These are phyloP conservation scores for Sporothrix sp. DNA, from an alignment of 2,329 filamentous ascomycete species.

Conservation along the genomic window DNA sequence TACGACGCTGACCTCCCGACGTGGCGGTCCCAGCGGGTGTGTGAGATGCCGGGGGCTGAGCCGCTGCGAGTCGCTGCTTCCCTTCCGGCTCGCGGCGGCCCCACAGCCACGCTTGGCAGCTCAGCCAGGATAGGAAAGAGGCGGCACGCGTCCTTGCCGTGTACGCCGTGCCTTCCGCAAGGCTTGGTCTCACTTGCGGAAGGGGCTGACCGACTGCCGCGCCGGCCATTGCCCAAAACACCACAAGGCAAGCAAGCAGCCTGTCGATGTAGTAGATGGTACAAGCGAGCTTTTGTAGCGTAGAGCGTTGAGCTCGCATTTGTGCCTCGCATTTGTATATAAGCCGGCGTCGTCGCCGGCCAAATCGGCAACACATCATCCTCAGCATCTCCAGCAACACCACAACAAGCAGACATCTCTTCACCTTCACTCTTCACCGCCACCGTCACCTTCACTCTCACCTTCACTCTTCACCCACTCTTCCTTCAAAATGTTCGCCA, in stretches of 20 bases:
- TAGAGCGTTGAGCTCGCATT: no score
- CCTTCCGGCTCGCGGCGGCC: no score
- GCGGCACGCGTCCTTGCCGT: no score
- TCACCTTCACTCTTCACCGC: not conserved
- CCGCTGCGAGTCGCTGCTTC: not conserved
- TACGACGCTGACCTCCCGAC: not conserved
- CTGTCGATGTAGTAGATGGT: no score
- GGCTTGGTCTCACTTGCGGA: no score
- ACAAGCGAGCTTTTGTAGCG: not conserved
- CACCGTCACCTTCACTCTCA: not conserved
- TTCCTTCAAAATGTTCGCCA: slow-evolving; percentile 13
- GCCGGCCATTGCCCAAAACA: no score
- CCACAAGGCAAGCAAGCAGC: not conserved
- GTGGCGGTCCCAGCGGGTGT: not conserved
- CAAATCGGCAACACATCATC: not conserved
- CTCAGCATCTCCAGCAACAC: not conserved
- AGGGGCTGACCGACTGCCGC: no score
- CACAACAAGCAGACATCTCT: not conserved
- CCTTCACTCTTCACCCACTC: not conserved
- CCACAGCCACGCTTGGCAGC: not conserved
- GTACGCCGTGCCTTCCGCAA: no score
- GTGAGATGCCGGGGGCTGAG: slow-evolving; percentile 6
- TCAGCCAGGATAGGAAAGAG: no score
- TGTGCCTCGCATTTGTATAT: slow-evolving; percentile 10
- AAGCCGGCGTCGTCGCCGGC: slow-evolving; percentile 3